A percentile compares a stretch with the other conserved stretches of the same genome.
Evolutionary conservation across 768 basidiomycete genomes (phyloP).

Genomic region (Mycena maculata): DNA sequence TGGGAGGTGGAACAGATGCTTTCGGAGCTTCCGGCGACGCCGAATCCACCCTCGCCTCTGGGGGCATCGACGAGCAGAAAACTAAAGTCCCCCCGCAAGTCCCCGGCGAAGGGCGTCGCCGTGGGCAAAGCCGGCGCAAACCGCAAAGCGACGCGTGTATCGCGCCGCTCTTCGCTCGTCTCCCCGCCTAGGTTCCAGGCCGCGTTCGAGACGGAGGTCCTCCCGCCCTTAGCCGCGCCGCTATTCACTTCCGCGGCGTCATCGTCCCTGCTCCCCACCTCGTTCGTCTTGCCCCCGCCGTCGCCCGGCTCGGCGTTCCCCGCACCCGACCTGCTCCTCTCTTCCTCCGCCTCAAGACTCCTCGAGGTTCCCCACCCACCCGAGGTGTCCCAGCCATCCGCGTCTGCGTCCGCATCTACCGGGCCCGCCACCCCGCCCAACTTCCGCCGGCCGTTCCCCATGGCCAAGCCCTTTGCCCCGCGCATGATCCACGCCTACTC

Average conservation of each 20-base stretch:
- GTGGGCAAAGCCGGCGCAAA: slow-evolving; percentile 59
- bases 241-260: slow-evolving; percentile 39
- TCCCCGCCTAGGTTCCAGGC: slow-evolving; percentile 48
- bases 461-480: slow-evolving; percentile 75
- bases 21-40: slow-evolving; percentile 64
- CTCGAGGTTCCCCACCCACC: slow-evolving; percentile 10
- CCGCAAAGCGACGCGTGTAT: slow-evolving; percentile 58
- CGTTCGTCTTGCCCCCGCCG: slow-evolving; percentile 83
- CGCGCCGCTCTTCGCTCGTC: slow-evolving; percentile 58
- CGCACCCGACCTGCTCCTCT: slow-evolving; percentile 56
- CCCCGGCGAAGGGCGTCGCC: slow-evolving; percentile 56
- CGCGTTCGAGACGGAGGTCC: slow-evolving; percentile 66
- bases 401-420: neutral
- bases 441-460: slow-evolving; percentile 66
- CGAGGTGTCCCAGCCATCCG: neutral
- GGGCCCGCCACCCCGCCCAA: slow-evolving; percentile 31
- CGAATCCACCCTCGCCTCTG: slow-evolving; percentile 42
- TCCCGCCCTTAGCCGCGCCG: slow-evolving; percentile 40
- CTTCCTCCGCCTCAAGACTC: slow-evolving; percentile 31
- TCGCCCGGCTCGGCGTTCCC: slow-evolving; percentile 77
- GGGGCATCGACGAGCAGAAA: slow-evolving; percentile 41
- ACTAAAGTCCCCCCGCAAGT: slow-evolving; percentile 57
- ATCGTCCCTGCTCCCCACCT: slow-evolving; percentile 71
- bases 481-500: slow-evolving; percentile 87
- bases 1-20: slow-evolving; percentile 77